Percentiles rank a stretch among this genome's conserved stretches.
Evolutionary conservation across 2,329 filamentous ascomycete genomes (phyloP).

Genomic region (Ophiostoma australiae): DNA sequence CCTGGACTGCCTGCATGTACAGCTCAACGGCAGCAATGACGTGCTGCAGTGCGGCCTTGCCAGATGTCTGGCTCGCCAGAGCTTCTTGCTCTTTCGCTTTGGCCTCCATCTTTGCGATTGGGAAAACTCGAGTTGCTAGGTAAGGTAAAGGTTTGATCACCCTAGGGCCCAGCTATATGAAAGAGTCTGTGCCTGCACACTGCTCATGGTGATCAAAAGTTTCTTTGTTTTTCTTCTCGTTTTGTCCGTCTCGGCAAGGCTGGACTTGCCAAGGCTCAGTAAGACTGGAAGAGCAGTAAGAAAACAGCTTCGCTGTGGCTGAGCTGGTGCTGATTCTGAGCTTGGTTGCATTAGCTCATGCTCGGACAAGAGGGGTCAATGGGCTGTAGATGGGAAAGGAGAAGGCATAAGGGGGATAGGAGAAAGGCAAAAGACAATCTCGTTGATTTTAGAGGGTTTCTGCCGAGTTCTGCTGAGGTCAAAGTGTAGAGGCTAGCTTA

Average conservation of each 20-base stretch:
- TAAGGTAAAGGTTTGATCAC: neutral
- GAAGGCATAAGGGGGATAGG: no score
- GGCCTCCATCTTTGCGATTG: constrained; percentile 23
- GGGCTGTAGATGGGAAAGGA: neutral
- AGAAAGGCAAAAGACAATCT: no score
- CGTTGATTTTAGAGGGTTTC: no score
- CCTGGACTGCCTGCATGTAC: constrained; percentile 69
- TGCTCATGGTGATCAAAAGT: neutral
- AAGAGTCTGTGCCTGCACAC: constrained; percentile 7
- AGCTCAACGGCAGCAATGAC: constrained; percentile 74
- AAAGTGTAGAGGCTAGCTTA: neutral
- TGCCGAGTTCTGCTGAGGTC: no score
- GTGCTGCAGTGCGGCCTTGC: constrained; percentile 62
- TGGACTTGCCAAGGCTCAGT: constrained; percentile 1
- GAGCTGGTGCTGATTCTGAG: constrained; percentile 4
- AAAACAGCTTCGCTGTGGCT: neutral
- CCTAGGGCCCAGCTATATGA: constrained; percentile 15
- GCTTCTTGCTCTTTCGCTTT: constrained; percentile 25
- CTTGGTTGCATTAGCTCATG: constrained; percentile 9
- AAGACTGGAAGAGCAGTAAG: neutral
- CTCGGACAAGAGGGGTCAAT: neutral
- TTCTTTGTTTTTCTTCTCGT: neutral
- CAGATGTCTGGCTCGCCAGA: constrained; percentile 22
- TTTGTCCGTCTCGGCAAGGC: neutral
- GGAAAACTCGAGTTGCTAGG: neutral